A percentile compares a stretch with the other conserved stretches of the same genome.
These are phyloP conservation scores for Ambispora gerdemannii DNA, from an alignment of 192 early-diverging fungal genomes.

Conservation along the genomic window DNA sequence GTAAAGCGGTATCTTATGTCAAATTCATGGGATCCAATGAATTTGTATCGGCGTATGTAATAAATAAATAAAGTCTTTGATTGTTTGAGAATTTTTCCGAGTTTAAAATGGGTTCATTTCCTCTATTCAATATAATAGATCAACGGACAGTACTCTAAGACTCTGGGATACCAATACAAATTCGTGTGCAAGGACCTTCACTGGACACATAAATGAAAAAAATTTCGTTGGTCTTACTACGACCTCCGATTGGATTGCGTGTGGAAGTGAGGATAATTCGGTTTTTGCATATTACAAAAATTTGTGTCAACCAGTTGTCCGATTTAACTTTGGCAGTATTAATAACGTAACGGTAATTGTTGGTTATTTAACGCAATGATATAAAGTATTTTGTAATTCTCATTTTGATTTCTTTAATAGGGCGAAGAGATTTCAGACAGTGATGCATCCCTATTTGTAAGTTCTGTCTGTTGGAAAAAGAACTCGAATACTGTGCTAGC, in stretches of 20 bases:
- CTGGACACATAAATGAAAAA: conserved; percentile 89
- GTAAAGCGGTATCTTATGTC: conserved; percentile 94
- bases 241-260: conserved; percentile 82
- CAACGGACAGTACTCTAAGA: conserved; percentile 89
- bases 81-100: too few relatives aligned
- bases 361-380: conserved; percentile 25
- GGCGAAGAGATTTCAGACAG: conserved; percentile 50
- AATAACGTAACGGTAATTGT: conserved; percentile 64
- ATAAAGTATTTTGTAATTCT: conserved; percentile 1
- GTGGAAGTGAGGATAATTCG: conserved; percentile 91
- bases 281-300: conserved; percentile 81
- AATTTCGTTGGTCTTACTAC: conserved; percentile 95
- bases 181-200: conserved; percentile 66
- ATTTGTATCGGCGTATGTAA: conserved; percentile 69
- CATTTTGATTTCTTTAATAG: conserved; percentile 36
- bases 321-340: conserved; percentile 72
- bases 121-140: conserved; percentile 38
- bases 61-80: neutral
- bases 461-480: conserved; percentile 89
- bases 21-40: conserved; percentile 76
- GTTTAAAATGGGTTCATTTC: too few relatives aligned
- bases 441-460: conserved; percentile 78
- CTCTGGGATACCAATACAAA: conserved; percentile 66
- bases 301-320: conserved; percentile 70
- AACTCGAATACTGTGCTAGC: conserved; percentile 71